phyloP scores from a whole-genome alignment of 2,329 filamentous ascomycete genomes.

The Curvularia hawaiiensis region DNA sequence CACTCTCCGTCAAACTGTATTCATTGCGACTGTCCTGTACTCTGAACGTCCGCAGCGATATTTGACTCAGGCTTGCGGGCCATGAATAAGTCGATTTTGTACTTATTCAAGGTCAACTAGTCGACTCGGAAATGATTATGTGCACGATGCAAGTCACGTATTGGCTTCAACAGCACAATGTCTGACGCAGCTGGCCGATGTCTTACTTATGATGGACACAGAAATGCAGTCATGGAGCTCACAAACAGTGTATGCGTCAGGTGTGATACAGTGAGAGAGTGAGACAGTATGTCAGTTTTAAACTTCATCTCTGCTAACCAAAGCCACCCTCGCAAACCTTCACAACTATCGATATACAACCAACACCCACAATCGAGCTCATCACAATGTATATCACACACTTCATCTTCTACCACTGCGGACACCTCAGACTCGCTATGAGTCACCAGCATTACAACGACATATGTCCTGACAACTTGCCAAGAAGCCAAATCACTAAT shows the following conservation, averaged over 20 bases:
- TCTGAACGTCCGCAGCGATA: background rate
- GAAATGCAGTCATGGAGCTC: background rate
- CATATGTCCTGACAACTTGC: background rate
- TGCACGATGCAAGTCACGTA: background rate
- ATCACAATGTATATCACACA: background rate
- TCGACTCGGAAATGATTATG: background rate
- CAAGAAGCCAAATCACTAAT: background rate
- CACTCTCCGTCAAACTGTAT: background rate
- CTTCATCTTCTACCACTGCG: constrained; percentile 4
- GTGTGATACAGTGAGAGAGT: background rate
- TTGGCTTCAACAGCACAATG: background rate
- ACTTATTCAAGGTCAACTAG: too few relatives aligned
- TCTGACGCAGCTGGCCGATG: background rate
- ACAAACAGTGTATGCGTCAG: background rate
- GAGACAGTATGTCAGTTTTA: background rate
- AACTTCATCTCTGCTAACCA: background rate
- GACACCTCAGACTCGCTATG: constrained; percentile 2
- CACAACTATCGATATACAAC: background rate
- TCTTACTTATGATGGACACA: background rate
- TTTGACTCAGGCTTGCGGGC: too few relatives aligned
- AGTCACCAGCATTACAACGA: background rate
- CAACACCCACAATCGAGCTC: background rate
- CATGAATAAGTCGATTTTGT: too few relatives aligned
- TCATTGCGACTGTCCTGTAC: background rate
- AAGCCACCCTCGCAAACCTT: too few relatives aligned